Evolutionary conservation across 345 rosid genomes (phyloP).

Genomic region (Gossypium australe): DNA sequence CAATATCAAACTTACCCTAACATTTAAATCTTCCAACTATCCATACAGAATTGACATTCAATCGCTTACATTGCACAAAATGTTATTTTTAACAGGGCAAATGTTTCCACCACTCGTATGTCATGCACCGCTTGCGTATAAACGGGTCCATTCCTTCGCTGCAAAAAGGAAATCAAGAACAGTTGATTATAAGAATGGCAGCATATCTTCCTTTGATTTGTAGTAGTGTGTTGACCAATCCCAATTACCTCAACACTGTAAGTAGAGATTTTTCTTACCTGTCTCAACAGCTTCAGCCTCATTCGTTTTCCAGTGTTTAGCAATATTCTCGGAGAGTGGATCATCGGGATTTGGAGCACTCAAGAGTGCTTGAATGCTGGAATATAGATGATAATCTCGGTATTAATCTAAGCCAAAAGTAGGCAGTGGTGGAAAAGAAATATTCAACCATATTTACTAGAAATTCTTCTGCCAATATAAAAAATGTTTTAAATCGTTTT

Average conservation of each 20-base stretch:
- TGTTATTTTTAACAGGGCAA: slow-evolving; percentile 22
- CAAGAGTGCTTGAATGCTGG: slow-evolving; percentile 90
- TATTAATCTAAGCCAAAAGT: background rate
- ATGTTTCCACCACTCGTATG: slow-evolving; percentile 21
- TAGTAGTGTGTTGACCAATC: background rate
- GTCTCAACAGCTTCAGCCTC: slow-evolving; percentile 98
- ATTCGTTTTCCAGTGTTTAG: slow-evolving; percentile 96
- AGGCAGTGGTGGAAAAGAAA: background rate
- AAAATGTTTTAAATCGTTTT: too few species aligned
- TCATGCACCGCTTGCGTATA: slow-evolving; percentile 80
- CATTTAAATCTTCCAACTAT: slow-evolving; percentile 33
- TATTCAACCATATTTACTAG: background rate
- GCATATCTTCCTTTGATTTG: background rate
- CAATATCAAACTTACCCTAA: slow-evolving; percentile 27
- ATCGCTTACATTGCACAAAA: slow-evolving; percentile 32
- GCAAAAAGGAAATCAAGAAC: slow-evolving; percentile 20
- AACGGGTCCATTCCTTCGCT: slow-evolving; percentile 98
- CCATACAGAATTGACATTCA: slow-evolving; percentile 29
- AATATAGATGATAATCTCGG: background rate
- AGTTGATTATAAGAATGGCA: background rate
- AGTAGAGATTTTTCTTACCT: slow-evolving; percentile 31
- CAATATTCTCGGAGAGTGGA: slow-evolving; percentile 96
- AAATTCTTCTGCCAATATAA: background rate
- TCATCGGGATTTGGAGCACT: slow-evolving; percentile 99
- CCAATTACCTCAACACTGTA: background rate